These are phyloP conservation scores for Globisporangium spinosum DNA, from an alignment of 352 stramenopile species.

Conservation along the genomic window DNA sequence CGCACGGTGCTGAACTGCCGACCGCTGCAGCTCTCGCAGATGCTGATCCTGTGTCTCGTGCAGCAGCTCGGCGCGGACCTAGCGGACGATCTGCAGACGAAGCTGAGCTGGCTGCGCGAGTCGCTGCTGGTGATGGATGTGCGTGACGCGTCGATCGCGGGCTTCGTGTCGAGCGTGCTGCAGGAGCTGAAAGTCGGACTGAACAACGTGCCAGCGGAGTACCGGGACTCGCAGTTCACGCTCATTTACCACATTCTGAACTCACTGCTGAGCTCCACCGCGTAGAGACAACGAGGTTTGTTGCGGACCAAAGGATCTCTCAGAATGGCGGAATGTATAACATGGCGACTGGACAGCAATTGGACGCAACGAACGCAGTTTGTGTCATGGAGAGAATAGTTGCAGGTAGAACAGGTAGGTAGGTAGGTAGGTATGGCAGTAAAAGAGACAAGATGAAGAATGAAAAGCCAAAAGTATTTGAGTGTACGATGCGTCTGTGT, in stretches of 20 bases:
- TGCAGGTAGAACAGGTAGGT: not conserved
- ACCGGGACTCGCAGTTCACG: slow-evolving; percentile 78
- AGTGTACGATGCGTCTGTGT: slow-evolving; percentile 25
- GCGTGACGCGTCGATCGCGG: slow-evolving; percentile 61
- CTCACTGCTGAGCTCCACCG: slow-evolving; percentile 69
- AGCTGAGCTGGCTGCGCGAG: slow-evolving; percentile 75
- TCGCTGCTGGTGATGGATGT: slow-evolving; percentile 82
- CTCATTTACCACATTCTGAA: slow-evolving; percentile 85
- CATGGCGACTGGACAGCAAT: not conserved
- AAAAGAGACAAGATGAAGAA: not conserved
- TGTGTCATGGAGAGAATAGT: not conserved
- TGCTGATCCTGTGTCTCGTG: slow-evolving; percentile 82
- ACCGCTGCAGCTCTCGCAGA: slow-evolving; percentile 76
- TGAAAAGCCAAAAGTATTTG: not conserved
- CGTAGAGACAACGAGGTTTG: not conserved
- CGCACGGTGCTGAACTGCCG: slow-evolving; percentile 56
- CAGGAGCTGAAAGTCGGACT: slow-evolving; percentile 68
- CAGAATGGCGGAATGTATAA: not conserved
- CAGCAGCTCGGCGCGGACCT: slow-evolving; percentile 78
- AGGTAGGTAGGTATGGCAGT: not conserved
- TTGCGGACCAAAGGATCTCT: too few relatives aligned
- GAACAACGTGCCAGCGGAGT: slow-evolving; percentile 50
- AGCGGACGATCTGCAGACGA: slow-evolving; percentile 57
- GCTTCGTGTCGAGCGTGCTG: slow-evolving; percentile 75
- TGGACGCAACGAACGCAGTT: not conserved